These are phyloP conservation scores for Neurospora tetraspora DNA, from an alignment of 495 filamentous ascomycete species.

Conservation along the genomic window DNA sequence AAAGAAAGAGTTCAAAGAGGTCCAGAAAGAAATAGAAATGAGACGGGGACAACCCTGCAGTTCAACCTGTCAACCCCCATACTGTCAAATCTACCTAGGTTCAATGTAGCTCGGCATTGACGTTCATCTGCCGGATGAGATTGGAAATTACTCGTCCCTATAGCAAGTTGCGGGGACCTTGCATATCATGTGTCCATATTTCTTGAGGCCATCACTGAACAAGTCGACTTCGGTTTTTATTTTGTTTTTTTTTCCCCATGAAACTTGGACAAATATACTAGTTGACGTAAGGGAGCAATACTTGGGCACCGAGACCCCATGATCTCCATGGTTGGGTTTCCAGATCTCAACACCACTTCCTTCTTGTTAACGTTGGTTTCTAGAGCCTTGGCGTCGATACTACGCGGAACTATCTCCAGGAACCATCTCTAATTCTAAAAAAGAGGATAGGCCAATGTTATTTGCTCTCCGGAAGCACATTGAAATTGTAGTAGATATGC, in stretches of 20 bases:
- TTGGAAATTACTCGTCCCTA: neutral
- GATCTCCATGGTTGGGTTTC: neutral
- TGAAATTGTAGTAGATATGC: neutral
- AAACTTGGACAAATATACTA: neutral
- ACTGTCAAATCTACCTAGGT: neutral
- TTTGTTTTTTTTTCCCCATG: no score
- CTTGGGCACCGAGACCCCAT: neutral
- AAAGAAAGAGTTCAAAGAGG: neutral
- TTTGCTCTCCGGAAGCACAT: neutral
- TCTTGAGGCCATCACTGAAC: neutral
- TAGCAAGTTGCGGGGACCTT: neutral
- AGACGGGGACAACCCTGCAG: neutral
- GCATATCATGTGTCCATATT: neutral
- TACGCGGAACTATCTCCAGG: neutral
- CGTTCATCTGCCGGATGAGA: neutral
- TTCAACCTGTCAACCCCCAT: neutral
- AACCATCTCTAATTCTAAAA: neutral
- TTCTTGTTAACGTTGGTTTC: neutral
- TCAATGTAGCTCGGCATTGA: neutral
- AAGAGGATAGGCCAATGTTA: neutral
- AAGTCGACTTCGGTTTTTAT: neutral
- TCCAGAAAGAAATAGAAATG: neutral
- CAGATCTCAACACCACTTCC: neutral
- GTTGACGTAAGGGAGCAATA: neutral
- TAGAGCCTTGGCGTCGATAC: neutral